Percentiles rank a stretch among this genome's conserved stretches.
Evolutionary conservation across 176 grass and related monocot genomes (phyloP).

Genomic region (Elaeis guineensis): DNA sequence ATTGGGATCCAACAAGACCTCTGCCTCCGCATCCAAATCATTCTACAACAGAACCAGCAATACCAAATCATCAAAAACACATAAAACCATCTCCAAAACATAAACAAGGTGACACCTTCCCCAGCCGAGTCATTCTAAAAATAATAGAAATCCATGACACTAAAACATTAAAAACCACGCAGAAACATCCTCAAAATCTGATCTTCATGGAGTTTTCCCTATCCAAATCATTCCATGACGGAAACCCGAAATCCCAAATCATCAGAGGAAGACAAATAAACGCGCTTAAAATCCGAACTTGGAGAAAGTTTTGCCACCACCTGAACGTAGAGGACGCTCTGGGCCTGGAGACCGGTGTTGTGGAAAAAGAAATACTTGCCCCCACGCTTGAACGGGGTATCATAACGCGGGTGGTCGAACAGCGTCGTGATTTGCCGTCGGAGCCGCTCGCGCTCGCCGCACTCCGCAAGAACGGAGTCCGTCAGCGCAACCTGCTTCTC

Average conservation of each 20-base stretch:
- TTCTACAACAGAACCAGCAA: conserved; percentile 30
- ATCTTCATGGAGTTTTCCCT: no score
- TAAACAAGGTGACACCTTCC: not conserved
- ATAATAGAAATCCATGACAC: not conserved
- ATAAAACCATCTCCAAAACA: not conserved
- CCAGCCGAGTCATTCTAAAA: not conserved
- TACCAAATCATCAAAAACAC: not conserved
- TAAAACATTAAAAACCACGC: no score
- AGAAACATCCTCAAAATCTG: no score
- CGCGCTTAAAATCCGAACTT: not conserved
- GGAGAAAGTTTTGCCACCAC: conserved; percentile 14
- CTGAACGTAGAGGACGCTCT: conserved; percentile 89
- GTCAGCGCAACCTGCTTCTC: conserved; percentile 54
- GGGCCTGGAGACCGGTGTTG: conserved; percentile 88
- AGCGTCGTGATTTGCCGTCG: conserved; percentile 43
- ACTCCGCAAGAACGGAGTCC: conserved; percentile 48
- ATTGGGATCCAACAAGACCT: conserved; percentile 85
- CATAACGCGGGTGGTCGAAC: conserved; percentile 77
- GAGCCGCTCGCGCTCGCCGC: conserved; percentile 50
- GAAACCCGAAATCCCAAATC: no score
- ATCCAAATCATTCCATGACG: no score
- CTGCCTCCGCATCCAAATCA: conserved; percentile 47
- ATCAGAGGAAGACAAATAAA: no score
- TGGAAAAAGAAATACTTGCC: conserved; percentile 80
- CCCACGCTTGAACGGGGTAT: conserved; percentile 66